Evolutionary conservation across 495 filamentous ascomycete genomes (phyloP).

Genomic region (Hypomontagnella monticulosa): DNA sequence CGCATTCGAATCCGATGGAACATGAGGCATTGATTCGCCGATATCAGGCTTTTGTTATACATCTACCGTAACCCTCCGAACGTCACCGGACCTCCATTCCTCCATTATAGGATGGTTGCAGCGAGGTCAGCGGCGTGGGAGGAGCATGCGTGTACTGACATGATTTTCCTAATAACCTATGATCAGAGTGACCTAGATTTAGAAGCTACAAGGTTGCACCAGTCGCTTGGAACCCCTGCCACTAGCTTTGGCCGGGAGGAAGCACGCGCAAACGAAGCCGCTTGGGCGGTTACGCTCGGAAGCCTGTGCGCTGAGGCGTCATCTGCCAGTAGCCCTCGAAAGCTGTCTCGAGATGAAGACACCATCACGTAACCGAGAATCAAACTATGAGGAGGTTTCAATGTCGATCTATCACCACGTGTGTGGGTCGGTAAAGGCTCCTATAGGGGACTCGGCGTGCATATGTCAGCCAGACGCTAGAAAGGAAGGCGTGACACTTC

Average conservation of each 20-base stretch:
- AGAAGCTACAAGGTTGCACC: slow-evolving; percentile 38
- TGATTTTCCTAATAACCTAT: slow-evolving; percentile 35
- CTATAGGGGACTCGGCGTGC: slow-evolving; percentile 33
- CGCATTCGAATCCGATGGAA: slow-evolving; percentile 34
- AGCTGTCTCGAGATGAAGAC: slow-evolving; percentile 39
- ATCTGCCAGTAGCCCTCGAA: slow-evolving; percentile 30
- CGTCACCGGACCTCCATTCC: slow-evolving; percentile 42
- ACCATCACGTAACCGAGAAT: slow-evolving; percentile 40
- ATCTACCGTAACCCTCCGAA: slow-evolving; percentile 39
- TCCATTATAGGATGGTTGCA: slow-evolving; percentile 41
- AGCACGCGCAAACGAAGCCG: slow-evolving; percentile 16
- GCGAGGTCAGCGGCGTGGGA: slow-evolving; percentile 38
- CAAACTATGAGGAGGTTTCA: slow-evolving; percentile 34
- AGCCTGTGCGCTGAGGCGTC: slow-evolving; percentile 40
- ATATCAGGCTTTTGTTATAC: slow-evolving; percentile 45
- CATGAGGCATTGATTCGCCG: slow-evolving; percentile 27
- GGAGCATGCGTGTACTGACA: slow-evolving; percentile 27
- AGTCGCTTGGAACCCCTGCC: slow-evolving; percentile 34
- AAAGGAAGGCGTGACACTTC: slow-evolving; percentile 39
- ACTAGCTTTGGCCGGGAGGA: slow-evolving; percentile 16
- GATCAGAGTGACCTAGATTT: slow-evolving; percentile 34
- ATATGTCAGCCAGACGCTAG: slow-evolving; percentile 31
- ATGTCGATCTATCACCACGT: slow-evolving; percentile 45
- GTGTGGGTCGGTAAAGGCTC: slow-evolving; percentile 40
- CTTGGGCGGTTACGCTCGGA: slow-evolving; percentile 36